These are phyloP conservation scores for Leptographium procerum DNA, from an alignment of 2,329 filamentous ascomycete genomes.

Conservation along the genomic window DNA sequence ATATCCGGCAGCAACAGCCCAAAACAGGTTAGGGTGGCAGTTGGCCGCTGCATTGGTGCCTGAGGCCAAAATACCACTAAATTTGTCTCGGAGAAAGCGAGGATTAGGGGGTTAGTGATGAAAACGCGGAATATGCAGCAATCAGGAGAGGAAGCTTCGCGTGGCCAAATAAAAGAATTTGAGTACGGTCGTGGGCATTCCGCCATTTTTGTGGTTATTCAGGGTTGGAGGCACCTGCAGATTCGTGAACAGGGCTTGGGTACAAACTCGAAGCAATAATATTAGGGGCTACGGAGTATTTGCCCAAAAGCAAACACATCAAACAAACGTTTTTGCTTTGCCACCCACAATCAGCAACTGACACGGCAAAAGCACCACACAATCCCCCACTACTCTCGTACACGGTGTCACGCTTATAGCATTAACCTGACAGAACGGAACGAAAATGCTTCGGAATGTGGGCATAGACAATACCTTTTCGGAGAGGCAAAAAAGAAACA, in stretches of 20 bases:
- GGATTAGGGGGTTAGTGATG: neutral
- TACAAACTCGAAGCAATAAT: neutral
- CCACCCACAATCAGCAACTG: neutral
- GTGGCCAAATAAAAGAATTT: neutral
- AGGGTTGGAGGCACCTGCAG: neutral
- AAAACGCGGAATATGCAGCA: neutral
- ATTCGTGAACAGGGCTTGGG: neutral
- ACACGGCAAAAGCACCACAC: neutral
- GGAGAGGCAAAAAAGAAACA: neutral
- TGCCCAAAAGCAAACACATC: neutral
- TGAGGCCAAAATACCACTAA: neutral
- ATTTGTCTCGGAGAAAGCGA: neutral
- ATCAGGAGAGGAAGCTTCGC: neutral
- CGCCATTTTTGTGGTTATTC: neutral
- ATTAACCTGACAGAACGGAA: neutral
- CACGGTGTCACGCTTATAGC: neutral
- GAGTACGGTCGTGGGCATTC: neutral
- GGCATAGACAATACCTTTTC: neutral
- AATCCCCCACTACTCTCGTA: neutral
- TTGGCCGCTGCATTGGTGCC: neutral
- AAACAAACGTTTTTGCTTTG: neutral
- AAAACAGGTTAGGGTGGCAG: neutral
- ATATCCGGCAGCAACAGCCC: constrained; percentile 9
- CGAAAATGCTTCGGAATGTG: neutral
- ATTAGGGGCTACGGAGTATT: neutral